phyloP scores from a whole-genome alignment of 164 flowering plant genomes.

The Amborella trichopoda region DNA sequence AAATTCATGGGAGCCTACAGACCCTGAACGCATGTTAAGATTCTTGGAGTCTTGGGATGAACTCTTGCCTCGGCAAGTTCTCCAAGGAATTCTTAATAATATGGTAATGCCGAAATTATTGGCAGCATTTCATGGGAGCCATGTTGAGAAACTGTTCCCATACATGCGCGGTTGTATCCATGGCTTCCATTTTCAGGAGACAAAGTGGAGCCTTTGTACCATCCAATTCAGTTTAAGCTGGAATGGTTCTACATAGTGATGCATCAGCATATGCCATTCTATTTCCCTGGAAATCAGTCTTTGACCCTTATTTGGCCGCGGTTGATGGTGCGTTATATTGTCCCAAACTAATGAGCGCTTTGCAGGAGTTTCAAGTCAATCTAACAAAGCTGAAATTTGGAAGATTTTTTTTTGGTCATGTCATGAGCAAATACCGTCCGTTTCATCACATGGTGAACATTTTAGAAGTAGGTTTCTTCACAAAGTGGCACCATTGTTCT shows the following conservation, averaged over 20 bases:
- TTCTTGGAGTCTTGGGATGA: conserved; percentile 78
- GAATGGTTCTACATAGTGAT: conserved; percentile 83
- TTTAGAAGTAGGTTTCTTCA: conserved; percentile 64
- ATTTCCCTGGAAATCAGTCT: conserved; percentile 88
- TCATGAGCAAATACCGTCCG: conserved; percentile 74
- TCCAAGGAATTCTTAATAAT: conserved; percentile 46
- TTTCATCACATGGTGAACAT: conserved; percentile 71
- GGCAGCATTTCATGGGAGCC: conserved; percentile 88
- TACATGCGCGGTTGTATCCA: conserved; percentile 90
- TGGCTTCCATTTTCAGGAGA: conserved; percentile 77
- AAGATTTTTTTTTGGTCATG: conserved; percentile 69
- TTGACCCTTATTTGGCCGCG: conserved; percentile 88
- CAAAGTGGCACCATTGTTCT: conserved; percentile 89
- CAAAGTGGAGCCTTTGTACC: conserved; percentile 59
- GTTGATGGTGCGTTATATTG: conserved; percentile 55
- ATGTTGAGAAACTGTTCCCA: conserved; percentile 66
- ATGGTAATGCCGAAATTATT: conserved; percentile 70
- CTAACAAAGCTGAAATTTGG: conserved; percentile 73
- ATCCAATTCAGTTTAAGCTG: conserved; percentile 54
- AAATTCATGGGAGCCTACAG: conserved; percentile 79
- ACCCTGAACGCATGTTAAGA: conserved; percentile 81
- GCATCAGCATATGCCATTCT: conserved; percentile 60
- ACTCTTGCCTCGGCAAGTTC: conserved; percentile 50
- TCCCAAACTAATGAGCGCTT: conserved; percentile 60
- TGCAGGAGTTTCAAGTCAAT: conserved; percentile 73